Evolutionary conservation across 768 basidiomycete genomes (phyloP), one percentile per base, ranked within the genome.

Genomic region (Lactarius tabidus): DNA sequence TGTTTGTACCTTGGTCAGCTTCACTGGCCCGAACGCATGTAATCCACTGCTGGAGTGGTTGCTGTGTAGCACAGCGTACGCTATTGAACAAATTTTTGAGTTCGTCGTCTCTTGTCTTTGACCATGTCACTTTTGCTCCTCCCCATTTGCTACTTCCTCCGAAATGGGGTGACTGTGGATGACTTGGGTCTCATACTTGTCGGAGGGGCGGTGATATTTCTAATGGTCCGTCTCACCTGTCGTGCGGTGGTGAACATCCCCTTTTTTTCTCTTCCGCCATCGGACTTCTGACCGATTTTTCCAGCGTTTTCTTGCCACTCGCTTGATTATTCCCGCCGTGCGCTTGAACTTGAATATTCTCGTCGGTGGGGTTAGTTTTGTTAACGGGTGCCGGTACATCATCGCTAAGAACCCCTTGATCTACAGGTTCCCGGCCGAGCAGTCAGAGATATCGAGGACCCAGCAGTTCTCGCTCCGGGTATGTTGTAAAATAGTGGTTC

Each of bases 151-250:
- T 28, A 31, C 18, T 33, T 60, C 26, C 4, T 60, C 1, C 9
- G 4, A 12, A 65, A 60, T 60, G 64, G 45, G 3, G 7, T 65
- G 8, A 51, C 14, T 3, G 35, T 43, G 8, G 64, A 65, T 51
- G 54, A 60, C 12, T 1, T 65, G 1, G 64, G 54, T 3, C 3
- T 39, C 1, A 15, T 65, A 1, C 20, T 65, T 12, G 54, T 2
- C 14, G 17, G 31, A 7, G 2, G 31, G 18, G 64, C 33, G 1
- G 28, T 65, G 15, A 1, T 65, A 7, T 26, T 60, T 18, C n/a
- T 60, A 15, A 51, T 51, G n/a, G 38, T 23, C 6, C 10, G 36
- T 33, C n/a, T 39, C 54, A 51, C 56, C 3, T 20, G 18, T 41
- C 59, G 36, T 12, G 59, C 59, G 1, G 28, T 43, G 2, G 64